Evolutionary conservation across 306 rosid species (phyloP).

Genomic region (Pyrus communis): DNA sequence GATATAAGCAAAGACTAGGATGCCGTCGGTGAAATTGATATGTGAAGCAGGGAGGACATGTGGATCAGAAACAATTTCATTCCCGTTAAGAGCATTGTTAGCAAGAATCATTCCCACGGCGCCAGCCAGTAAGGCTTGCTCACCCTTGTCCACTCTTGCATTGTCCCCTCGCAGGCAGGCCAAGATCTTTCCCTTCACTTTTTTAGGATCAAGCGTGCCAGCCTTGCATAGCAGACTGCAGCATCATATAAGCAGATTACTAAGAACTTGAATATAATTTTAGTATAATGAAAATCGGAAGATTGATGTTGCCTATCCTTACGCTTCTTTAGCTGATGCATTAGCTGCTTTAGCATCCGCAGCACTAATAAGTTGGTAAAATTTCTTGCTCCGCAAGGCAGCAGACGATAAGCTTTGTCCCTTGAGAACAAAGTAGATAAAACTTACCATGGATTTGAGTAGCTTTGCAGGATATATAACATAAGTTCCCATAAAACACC

Average conservation of each 20-base stretch:
- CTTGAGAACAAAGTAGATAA: constrained; percentile 26
- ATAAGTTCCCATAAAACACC: neutral
- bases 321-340: constrained; percentile 62
- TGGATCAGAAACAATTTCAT: constrained; percentile 80
- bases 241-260: neutral
- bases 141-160: constrained; percentile 87
- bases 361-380: constrained; percentile 50
- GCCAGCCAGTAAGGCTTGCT: constrained; percentile 66
- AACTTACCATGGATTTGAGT: neutral
- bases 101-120: constrained; percentile 90
- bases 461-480: neutral
- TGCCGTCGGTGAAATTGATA: constrained; percentile 49
- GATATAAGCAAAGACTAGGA: constrained; percentile 37
- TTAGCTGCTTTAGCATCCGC: constrained; percentile 49
- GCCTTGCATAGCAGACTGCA: constrained; percentile 68
- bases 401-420: constrained; percentile 70
- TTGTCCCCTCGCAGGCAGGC: constrained; percentile 72
- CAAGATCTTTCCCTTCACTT: constrained; percentile 78
- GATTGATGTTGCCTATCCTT: constrained; percentile 19
- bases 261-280: neutral
- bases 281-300: neutral
- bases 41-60: constrained; percentile 88
- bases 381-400: constrained; percentile 29
- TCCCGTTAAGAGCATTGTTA: constrained; percentile 41
- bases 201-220: constrained; percentile 64